phyloP scores from a whole-genome alignment of 2,329 filamentous ascomycete genomes.

The Monosporascus sp. region DNA sequence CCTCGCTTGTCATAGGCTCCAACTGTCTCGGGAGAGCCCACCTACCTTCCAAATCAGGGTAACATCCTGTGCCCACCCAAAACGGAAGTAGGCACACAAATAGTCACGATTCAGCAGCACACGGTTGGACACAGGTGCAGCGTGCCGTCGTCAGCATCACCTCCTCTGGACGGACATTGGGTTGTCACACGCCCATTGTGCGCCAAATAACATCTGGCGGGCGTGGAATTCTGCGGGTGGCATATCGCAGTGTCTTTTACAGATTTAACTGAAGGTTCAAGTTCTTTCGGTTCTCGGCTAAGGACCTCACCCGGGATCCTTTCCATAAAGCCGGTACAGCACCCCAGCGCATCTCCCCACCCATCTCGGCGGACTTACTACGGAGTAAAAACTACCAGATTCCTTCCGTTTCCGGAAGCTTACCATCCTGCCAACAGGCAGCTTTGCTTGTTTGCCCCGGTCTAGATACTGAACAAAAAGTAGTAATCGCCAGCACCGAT shows the following conservation, averaged over 20 bases:
- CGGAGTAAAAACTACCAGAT: background rate
- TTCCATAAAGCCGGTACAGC: background rate
- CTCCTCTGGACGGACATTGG: background rate
- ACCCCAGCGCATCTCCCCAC: background rate
- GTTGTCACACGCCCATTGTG: background rate
- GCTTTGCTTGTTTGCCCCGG: background rate
- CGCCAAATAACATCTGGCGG: background rate
- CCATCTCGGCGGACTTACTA: background rate
- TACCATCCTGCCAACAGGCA: background rate
- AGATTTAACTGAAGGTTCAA: background rate
- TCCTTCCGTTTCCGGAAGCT: slow-evolving; percentile 1
- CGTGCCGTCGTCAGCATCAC: background rate
- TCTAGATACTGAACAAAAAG: background rate
- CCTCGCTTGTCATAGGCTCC: slow-evolving; percentile 20
- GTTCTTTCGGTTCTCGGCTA: background rate
- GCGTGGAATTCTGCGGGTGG: background rate
- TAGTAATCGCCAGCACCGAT: slow-evolving; percentile 1
- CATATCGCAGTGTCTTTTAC: background rate
- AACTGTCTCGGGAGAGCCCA: slow-evolving; percentile 19
- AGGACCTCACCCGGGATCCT: background rate
- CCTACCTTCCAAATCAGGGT: slow-evolving; percentile 28
- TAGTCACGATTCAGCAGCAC: slow-evolving; percentile 11
- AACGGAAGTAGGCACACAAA: slow-evolving; percentile 4
- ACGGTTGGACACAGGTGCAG: slow-evolving; percentile 7
- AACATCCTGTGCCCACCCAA: slow-evolving; percentile 19